Percentiles rank a stretch among this genome's conserved stretches.
Evolutionary conservation across 2,329 filamentous ascomycete species (phyloP).

Genomic region (Colletotrichum abscissum): DNA sequence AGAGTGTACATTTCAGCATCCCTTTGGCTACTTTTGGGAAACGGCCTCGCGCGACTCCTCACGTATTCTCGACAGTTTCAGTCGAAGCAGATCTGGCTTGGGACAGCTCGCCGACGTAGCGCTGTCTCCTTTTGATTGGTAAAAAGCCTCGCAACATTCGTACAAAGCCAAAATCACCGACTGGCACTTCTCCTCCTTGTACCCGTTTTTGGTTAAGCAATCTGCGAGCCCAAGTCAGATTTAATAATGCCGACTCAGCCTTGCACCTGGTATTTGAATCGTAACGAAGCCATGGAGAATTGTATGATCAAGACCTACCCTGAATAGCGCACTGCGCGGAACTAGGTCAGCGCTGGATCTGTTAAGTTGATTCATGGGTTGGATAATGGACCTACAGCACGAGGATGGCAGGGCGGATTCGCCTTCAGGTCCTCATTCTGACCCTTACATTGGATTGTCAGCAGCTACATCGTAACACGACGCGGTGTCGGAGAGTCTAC

Average conservation of each 20-base stretch:
- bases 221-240: conserved; percentile 59
- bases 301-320: conserved; percentile 61
- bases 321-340: conserved; percentile 85
- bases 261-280: neutral
- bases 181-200: conserved; percentile 87
- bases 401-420: conserved; percentile 85
- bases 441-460: conserved; percentile 14
- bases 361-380: neutral
- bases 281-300: neutral
- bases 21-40: neutral
- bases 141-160: conserved; percentile 92
- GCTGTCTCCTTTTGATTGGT: conserved; percentile 79
- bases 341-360: conserved; percentile 16
- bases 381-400: conserved; percentile 69
- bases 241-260: neutral
- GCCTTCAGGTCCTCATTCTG: conserved; percentile 78
- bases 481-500: neutral
- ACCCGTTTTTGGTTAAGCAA: conserved; percentile 86
- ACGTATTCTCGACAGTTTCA: conserved; percentile 86
- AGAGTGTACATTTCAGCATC: conserved; percentile 57
- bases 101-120: conserved; percentile 87
- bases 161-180: conserved; percentile 85
- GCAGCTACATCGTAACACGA: neutral
- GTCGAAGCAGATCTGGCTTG: conserved; percentile 78
- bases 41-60: conserved; percentile 44